phyloP scores from a whole-genome alignment of 257 asterid genomes.

The Solanum verrucosum region DNA sequence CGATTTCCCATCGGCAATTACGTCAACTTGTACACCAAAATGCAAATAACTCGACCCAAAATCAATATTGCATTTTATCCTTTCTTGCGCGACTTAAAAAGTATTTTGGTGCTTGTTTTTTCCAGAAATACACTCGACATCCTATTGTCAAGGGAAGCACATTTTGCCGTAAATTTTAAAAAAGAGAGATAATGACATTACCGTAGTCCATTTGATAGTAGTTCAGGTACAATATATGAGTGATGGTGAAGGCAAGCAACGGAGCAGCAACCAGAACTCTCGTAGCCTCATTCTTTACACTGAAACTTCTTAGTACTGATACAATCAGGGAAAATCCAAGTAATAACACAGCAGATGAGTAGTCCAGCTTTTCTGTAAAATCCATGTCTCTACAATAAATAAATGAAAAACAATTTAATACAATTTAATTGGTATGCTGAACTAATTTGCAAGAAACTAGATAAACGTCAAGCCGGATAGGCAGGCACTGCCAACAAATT shows the following conservation, averaged over 20 bases:
- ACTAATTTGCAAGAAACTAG: not conserved
- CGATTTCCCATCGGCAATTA: fast-evolving
- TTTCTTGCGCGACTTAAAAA: not conserved
- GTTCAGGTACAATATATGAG: conserved; percentile 74
- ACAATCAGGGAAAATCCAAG: conserved; percentile 67
- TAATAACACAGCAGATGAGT: conserved; percentile 64
- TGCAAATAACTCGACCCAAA: not conserved
- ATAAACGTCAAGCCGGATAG: not conserved
- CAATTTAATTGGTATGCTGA: not conserved
- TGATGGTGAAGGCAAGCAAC: conserved; percentile 49
- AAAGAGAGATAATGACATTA: conserved; percentile 13
- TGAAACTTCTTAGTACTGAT: conserved; percentile 58
- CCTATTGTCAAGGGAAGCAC: not conserved
- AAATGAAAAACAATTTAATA: not conserved
- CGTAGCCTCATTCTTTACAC: conserved; percentile 55
- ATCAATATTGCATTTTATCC: not conserved
- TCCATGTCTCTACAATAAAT: conserved; percentile 64
- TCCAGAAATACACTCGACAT: not conserved
- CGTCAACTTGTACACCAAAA: not conserved
- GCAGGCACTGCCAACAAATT: not conserved
- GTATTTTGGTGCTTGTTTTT: not conserved
- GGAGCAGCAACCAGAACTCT: conserved; percentile 95
- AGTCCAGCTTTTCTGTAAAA: conserved; percentile 72
- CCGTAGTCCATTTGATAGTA: conserved; percentile 53
- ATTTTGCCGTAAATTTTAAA: not conserved